Evolutionary conservation across 2,329 filamentous ascomycete genomes (phyloP).

Genomic region (Albifimbria verrucaria): DNA sequence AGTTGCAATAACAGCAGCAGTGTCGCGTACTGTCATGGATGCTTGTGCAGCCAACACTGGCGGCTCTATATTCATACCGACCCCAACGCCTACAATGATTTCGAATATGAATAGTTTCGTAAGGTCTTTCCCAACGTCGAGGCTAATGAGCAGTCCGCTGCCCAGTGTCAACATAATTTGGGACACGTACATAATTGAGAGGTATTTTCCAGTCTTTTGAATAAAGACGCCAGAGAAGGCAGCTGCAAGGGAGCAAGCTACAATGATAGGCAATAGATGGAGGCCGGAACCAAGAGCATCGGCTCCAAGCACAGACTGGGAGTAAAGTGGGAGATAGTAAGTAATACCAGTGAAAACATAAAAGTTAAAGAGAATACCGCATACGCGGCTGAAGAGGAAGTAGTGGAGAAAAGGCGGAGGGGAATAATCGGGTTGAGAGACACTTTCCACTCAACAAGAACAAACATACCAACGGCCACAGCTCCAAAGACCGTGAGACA

Average conservation of each 20-base stretch:
- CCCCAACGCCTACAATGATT: slow-evolving; percentile 56
- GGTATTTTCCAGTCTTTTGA: slow-evolving; percentile 56
- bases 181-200: slow-evolving; percentile 50
- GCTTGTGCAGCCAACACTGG: slow-evolving; percentile 64
- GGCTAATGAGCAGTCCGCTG: slow-evolving; percentile 53
- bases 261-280: slow-evolving; percentile 59
- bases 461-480: slow-evolving; percentile 45
- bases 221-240: slow-evolving; percentile 40
- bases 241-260: slow-evolving; percentile 42
- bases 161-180: slow-evolving; percentile 56
- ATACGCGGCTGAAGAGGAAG: slow-evolving; percentile 57
- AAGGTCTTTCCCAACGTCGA: slow-evolving; percentile 48
- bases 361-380: slow-evolving; percentile 39
- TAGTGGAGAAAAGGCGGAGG: slow-evolving; percentile 53
- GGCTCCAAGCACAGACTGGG: slow-evolving; percentile 64
- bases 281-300: slow-evolving; percentile 59
- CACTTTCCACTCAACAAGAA: slow-evolving; percentile 60
- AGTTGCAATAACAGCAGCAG: slow-evolving; percentile 60
- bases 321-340: slow-evolving; percentile 72
- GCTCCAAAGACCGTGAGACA: slow-evolving; percentile 31
- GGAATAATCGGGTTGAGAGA: slow-evolving; percentile 69
- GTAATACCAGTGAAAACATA: slow-evolving; percentile 62
- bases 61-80: slow-evolving; percentile 61
- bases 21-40: slow-evolving; percentile 55
- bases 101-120: slow-evolving; percentile 51